phyloP scores from a whole-genome alignment of 768 basidiomycete species.

The Boletales sp. region DNA sequence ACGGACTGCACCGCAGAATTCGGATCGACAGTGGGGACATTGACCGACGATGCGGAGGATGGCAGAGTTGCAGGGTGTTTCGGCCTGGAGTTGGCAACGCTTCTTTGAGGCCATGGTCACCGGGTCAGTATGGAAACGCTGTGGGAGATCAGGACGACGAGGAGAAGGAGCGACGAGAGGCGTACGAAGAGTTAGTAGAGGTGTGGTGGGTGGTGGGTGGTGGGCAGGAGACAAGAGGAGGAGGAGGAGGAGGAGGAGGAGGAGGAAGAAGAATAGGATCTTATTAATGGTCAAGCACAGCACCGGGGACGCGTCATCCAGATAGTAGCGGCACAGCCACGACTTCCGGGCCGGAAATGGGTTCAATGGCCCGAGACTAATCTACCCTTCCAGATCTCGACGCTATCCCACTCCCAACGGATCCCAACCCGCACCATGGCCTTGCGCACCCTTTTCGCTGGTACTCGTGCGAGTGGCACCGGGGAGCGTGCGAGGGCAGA shows the following conservation, averaged over 20 bases:
- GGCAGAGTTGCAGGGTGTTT: slow-evolving; percentile 64
- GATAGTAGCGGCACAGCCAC: slow-evolving; percentile 21
- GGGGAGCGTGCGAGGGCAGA: slow-evolving; percentile 55
- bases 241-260: background rate
- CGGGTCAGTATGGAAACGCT: slow-evolving; percentile 3
- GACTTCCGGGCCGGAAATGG: background rate
- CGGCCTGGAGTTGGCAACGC: slow-evolving; percentile 69
- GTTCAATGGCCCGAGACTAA: background rate
- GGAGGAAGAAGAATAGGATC: slow-evolving; percentile 3
- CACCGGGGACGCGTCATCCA: slow-evolving; percentile 31
- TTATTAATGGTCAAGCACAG: slow-evolving; percentile 27
- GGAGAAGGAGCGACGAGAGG: background rate
- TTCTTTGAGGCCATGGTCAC: slow-evolving; percentile 83
- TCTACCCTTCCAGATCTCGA: slow-evolving; percentile 66
- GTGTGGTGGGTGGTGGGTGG: background rate
- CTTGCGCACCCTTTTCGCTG: slow-evolving; percentile 54
- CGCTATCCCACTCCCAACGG: slow-evolving; percentile 72
- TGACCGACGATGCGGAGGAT: slow-evolving; percentile 81
- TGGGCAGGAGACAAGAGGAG: background rate
- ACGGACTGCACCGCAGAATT: slow-evolving; percentile 78
- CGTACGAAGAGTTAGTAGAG: background rate
- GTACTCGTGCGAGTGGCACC: slow-evolving; percentile 57
- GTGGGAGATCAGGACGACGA: background rate
- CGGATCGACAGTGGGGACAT: slow-evolving; percentile 73
- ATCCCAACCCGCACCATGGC: slow-evolving; percentile 56